Conservation (phyloP, 495 filamentous ascomycete species). For the Tuber aestivum region DNA sequence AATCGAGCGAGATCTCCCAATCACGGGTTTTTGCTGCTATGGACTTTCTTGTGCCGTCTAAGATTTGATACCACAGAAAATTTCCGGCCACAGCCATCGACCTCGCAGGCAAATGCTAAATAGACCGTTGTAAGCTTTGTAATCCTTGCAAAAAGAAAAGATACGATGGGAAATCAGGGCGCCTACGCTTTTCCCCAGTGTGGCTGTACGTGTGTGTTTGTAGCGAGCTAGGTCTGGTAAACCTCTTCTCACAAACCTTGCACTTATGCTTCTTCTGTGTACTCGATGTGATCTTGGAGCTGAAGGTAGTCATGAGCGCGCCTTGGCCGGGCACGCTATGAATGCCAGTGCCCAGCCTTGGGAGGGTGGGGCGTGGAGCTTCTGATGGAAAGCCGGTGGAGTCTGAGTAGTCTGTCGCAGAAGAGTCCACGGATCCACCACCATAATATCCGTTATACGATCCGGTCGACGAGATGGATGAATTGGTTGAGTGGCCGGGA, state of each 20-base stretch:
- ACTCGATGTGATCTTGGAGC: slow-evolving; percentile 90
- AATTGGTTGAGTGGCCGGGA: slow-evolving; percentile 84
- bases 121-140: slow-evolving; percentile 18
- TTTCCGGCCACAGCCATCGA: slow-evolving; percentile 89
- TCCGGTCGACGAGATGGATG: slow-evolving; percentile 79
- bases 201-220: slow-evolving; percentile 99
- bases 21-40: slow-evolving; percentile 65
- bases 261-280: slow-evolving; percentile 99
- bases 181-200: slow-evolving; percentile 96
- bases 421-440: slow-evolving; percentile 77
- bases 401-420: slow-evolving; percentile 91
- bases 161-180: slow-evolving; percentile 34
- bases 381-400: slow-evolving; percentile 77
- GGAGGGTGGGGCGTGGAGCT: slow-evolving; percentile 71
- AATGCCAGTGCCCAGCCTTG: slow-evolving; percentile 67
- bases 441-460: slow-evolving; percentile 68
- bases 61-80: slow-evolving; percentile 98
- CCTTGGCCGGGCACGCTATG: slow-evolving; percentile 78
- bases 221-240: slow-evolving; percentile 89
- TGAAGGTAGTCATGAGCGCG: slow-evolving; percentile 95
- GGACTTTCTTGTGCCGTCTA: slow-evolving; percentile 90
- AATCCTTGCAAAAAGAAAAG: background rate
- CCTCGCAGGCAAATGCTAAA: slow-evolving; percentile 84
- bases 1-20: slow-evolving; percentile 24
- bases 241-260: slow-evolving; percentile 98